phyloP scores from a whole-genome alignment of 495 filamentous ascomycete species.

The Annulohypoxylon bovei region DNA sequence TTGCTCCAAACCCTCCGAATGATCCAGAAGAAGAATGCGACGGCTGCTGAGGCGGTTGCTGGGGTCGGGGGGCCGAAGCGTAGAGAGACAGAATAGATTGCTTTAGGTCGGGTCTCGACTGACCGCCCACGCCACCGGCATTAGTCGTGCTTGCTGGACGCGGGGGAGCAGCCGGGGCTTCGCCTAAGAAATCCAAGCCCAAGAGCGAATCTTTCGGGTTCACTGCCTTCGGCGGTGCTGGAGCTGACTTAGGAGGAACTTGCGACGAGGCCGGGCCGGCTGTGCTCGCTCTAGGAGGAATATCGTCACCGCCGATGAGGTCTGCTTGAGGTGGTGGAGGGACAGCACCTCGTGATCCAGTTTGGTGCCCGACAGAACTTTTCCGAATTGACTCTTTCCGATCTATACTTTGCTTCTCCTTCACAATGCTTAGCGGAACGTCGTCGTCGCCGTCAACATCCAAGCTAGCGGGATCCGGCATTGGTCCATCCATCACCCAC shows the following conservation, averaged over 20 bases:
- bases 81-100: constrained; percentile 97
- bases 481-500: constrained; percentile 96
- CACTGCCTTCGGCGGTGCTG: constrained; percentile 65
- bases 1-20: constrained; percentile 70
- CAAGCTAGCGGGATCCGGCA: constrained; percentile 90
- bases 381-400: constrained; percentile 58
- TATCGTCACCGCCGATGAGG: constrained; percentile 60
- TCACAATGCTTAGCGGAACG: constrained; percentile 68
- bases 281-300: constrained; percentile 63
- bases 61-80: constrained; percentile 79
- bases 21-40: constrained; percentile 55
- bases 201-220: constrained; percentile 84
- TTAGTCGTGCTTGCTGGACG: constrained; percentile 78
- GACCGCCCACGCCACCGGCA: constrained; percentile 62
- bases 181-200: constrained; percentile 92
- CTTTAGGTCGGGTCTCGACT: constrained; percentile 92
- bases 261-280: constrained; percentile 72
- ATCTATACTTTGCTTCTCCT: constrained; percentile 65
- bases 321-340: constrained; percentile 57
- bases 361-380: constrained; percentile 50
- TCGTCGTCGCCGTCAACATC: constrained; percentile 87
- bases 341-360: constrained; percentile 37
- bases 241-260: constrained; percentile 70
- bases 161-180: constrained; percentile 68
- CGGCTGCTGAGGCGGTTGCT: constrained; percentile 66